Conservation (phyloP, 2,329 filamentous ascomycete species). For the Diplodia corticola region DNA sequence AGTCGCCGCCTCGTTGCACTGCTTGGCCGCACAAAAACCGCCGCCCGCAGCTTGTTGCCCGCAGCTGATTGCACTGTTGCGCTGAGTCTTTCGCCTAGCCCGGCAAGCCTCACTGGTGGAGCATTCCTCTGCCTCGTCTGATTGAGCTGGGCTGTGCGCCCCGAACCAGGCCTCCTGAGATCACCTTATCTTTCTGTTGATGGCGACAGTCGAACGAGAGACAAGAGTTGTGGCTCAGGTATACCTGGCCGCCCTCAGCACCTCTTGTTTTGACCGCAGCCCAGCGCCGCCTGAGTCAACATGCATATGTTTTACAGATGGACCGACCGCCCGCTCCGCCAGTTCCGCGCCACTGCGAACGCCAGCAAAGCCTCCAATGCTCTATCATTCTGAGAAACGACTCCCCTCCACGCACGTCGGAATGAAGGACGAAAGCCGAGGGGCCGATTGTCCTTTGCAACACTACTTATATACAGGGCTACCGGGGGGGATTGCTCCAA, state of each 20-base stretch:
- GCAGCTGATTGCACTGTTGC: not conserved
- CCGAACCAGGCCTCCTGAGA: not conserved
- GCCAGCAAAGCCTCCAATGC: not conserved
- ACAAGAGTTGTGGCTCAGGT: constrained; percentile 1
- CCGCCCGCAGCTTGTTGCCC: not conserved
- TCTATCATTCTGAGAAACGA: not conserved
- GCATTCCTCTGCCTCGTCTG: not conserved
- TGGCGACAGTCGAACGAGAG: not conserved
- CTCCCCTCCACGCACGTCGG: not conserved
- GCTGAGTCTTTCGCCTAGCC: not conserved
- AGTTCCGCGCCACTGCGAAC: not conserved
- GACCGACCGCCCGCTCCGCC: constrained; percentile 6
- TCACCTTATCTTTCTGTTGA: not conserved
- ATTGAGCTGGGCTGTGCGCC: not conserved
- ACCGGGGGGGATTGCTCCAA: not conserved
- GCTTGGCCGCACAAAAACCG: constrained; percentile 4
- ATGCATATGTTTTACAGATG: not conserved
- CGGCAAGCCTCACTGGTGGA: not conserved
- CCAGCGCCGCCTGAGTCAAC: constrained; percentile 5
- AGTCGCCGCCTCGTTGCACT: not conserved
- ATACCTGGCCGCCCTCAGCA: not conserved
- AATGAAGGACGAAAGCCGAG: not conserved
- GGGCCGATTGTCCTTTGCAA: not conserved
- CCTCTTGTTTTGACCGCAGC: constrained; percentile 7
- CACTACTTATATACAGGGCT: not conserved